Percentiles rank a stretch among this genome's conserved stretches.
Evolutionary conservation across 2,329 filamentous ascomycete genomes (phyloP).

Genomic region (Claviceps paspali): DNA sequence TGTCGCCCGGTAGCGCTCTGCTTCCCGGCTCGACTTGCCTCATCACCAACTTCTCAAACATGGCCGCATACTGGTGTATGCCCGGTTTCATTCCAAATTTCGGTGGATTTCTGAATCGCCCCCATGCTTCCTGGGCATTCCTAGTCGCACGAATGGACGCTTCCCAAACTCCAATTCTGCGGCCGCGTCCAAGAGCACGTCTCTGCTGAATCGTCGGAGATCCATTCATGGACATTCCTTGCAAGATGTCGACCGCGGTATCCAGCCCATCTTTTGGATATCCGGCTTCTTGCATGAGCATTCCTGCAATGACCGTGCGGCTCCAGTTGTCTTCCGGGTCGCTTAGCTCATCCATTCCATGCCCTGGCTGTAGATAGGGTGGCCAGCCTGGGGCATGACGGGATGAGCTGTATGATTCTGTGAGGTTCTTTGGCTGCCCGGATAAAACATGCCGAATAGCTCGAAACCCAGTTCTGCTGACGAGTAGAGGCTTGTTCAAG

Average conservation of each 20-base stretch:
- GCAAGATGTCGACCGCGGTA: constrained; percentile 33
- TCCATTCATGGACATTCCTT: constrained; percentile 33
- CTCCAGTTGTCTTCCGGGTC: constrained; percentile 37
- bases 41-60: constrained; percentile 41
- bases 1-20: constrained; percentile 41
- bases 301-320: constrained; percentile 35
- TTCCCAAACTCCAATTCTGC: constrained; percentile 29
- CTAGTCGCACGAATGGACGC: constrained; percentile 42
- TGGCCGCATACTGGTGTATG: constrained; percentile 36
- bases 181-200: constrained; percentile 8
- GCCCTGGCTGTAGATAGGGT: constrained; percentile 39
- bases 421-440: constrained; percentile 34
- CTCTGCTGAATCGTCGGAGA: constrained; percentile 41
- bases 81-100: constrained; percentile 19
- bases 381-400: constrained; percentile 42
- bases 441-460: constrained; percentile 39
- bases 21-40: constrained; percentile 13
- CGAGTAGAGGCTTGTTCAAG: constrained; percentile 32
- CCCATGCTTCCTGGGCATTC: constrained; percentile 47
- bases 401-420: constrained; percentile 31
- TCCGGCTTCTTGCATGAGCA: constrained; percentile 40
- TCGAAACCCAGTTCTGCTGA: constrained; percentile 35
- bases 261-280: constrained; percentile 33
- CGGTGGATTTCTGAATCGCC: constrained; percentile 26
- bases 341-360: constrained; percentile 43